Conservation (phyloP, 495 filamentous ascomycete genomes). For the Thermothielavioides terrestris region DNA sequence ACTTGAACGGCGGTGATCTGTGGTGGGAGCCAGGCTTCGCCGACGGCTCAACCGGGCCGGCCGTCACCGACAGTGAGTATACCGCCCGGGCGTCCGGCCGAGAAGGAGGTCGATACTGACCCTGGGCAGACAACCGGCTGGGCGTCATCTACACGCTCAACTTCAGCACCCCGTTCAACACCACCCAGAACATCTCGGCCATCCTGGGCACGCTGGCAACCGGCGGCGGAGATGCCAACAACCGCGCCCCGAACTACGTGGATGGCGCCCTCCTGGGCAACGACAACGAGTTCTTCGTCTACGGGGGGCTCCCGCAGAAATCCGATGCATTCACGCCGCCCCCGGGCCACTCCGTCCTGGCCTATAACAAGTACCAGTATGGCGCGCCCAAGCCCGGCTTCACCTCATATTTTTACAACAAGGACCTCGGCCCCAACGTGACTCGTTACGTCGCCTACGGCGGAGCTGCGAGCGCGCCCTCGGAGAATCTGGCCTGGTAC, state of each 20-base stretch:
- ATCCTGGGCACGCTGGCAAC: constrained; percentile 39
- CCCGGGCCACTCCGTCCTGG: constrained; percentile 28
- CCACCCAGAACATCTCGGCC: constrained; percentile 42
- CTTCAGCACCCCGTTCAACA: constrained; percentile 51
- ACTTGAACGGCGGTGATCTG: constrained; percentile 56
- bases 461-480: constrained; percentile 54
- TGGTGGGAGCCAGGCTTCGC: constrained; percentile 39
- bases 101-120: background rate
- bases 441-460: constrained; percentile 60
- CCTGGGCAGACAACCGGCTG: constrained; percentile 32
- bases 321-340: constrained; percentile 24
- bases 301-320: constrained; percentile 35
- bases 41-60: constrained; percentile 23
- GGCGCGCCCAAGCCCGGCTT: constrained; percentile 32
- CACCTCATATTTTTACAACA: constrained; percentile 30
- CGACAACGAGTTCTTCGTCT: constrained; percentile 49
- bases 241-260: constrained; percentile 49
- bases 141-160: constrained; percentile 48
- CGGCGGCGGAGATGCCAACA: constrained; percentile 38
- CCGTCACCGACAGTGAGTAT: constrained; percentile 30
- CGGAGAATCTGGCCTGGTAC: constrained; percentile 65
- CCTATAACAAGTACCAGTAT: constrained; percentile 47
- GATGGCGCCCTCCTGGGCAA: constrained; percentile 63
- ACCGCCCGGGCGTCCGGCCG: background rate
- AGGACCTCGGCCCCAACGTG: constrained; percentile 34